phyloP scores from a whole-genome alignment of 805 yeast species.

The Teunomyces kruisii region DNA sequence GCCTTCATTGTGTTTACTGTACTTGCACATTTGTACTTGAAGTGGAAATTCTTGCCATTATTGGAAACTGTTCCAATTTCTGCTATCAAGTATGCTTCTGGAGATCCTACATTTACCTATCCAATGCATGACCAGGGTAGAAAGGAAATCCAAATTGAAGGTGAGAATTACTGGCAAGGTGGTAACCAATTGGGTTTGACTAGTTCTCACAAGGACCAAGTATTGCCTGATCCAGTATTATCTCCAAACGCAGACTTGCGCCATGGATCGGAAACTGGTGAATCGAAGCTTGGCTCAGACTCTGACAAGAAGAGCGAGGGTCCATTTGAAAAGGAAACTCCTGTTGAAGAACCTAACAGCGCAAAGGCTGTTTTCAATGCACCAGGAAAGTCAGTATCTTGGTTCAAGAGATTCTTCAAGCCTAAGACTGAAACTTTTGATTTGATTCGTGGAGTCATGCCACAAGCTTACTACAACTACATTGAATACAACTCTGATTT shows the following conservation, averaged over 20 bases:
- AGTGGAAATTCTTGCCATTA: conserved; percentile 59
- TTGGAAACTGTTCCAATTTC: conserved; percentile 70
- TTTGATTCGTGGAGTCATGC: conserved; percentile 43
- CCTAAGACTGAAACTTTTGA: conserved; percentile 52
- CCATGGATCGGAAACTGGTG: conserved; percentile 2
- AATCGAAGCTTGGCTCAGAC: conserved; percentile 5
- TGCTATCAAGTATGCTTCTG: conserved; percentile 50
- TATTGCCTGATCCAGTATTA: conserved; percentile 12
- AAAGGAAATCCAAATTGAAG: conserved; percentile 53
- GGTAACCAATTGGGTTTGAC: conserved; percentile 41
- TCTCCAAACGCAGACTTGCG: conserved; percentile 7
- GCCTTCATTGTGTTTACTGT: conserved; percentile 60
- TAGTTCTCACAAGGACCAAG: conserved; percentile 18
- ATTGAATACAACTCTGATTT: conserved; percentile 43
- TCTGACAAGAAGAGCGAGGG: conserved; percentile 8
- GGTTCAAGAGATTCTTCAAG: conserved; percentile 42
- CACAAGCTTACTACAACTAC: conserved; percentile 39
- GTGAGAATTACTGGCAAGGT: conserved; percentile 48
- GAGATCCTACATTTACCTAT: conserved; percentile 46
- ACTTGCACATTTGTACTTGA: conserved; percentile 56
- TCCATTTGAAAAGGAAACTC: neutral
- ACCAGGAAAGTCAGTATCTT: conserved; percentile 24
- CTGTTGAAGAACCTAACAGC: conserved; percentile 2
- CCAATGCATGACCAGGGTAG: conserved; percentile 67
- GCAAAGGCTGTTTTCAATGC: conserved; percentile 12